Evolutionary conservation across 148 eudicot genomes (phyloP), one percentile per base, ranked within the genome.

Genomic region (Amaranthus cruentus): DNA sequence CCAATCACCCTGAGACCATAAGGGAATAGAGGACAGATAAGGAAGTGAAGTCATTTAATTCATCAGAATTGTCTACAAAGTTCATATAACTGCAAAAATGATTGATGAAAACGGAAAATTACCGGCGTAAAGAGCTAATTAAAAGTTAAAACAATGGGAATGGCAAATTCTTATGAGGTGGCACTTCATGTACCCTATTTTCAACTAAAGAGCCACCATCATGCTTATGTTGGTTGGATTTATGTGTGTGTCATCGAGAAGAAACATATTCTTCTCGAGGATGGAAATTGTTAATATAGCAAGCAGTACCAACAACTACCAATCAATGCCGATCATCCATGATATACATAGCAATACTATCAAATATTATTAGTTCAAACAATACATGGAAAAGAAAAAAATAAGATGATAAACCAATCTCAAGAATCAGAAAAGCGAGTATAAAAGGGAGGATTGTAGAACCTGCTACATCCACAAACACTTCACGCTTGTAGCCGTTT

Each of bases 391-490:
- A 18, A 65, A 64, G 21, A 47, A 18, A 13, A 6, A 6, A 55
- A 54, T 21, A 70, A 3, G 7, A 10, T 15, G 2, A 28, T 47
- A 21, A 62, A 44, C 47, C 47, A 69, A 57, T 11, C 68, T 46
- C 54, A 44, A 47, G 62, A 63, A 60, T 57, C 7, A 57, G 44
- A 73, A 62, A 70, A 48, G 28, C 42, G 5, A 62, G 58, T 50
- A 67, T 18, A 73, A 75, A 55, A 57, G 18, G 28, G 42, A 55
- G 50, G 59, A 54, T 47, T 21, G 63, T 58, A 80, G 75, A 75
- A 95, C 99, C 99, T 88, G 90, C 75, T 70, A 95, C 99, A 83
- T 95, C 99, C 12, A 92, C 96, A 76, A 78, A 95, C 77, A 92
- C 89, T 75, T 95, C 99, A 75, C 81, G 90, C 75, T 69, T 86